Conservation (phyloP, 306 rosid species). For the Prunus mongolica region DNA sequence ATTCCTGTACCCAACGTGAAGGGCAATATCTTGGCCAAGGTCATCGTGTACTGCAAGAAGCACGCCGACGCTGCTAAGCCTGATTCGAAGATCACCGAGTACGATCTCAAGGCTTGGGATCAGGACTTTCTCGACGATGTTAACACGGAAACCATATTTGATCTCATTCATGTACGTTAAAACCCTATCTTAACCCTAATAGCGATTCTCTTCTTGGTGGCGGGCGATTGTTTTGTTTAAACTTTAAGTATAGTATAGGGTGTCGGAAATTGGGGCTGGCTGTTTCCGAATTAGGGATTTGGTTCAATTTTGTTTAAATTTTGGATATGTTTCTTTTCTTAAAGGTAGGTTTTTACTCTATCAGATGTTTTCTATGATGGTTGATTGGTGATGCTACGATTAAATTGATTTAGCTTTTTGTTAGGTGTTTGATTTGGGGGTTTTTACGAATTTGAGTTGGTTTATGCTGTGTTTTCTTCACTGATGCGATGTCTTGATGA, state of each 20-base stretch:
- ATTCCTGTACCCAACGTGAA: slow-evolving; percentile 76
- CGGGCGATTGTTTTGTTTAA: neutral
- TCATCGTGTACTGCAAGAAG: slow-evolving; percentile 69
- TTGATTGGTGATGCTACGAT: neutral
- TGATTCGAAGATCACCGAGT: slow-evolving; percentile 47
- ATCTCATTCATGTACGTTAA: slow-evolving; percentile 57
- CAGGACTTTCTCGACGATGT: slow-evolving; percentile 54
- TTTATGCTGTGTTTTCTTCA: neutral
- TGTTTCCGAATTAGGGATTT: neutral
- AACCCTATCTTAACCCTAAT: too few species aligned
- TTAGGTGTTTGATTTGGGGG: neutral
- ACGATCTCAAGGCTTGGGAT: slow-evolving; percentile 63
- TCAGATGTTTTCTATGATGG: neutral
- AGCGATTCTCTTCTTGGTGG: too few species aligned
- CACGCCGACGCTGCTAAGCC: slow-evolving; percentile 47
- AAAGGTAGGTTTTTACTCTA: neutral
- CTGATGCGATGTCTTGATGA: neutral
- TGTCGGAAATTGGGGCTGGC: neutral
- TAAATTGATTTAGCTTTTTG: neutral
- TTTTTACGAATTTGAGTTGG: neutral
- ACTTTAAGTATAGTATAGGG: neutral
- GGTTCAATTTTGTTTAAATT: neutral
- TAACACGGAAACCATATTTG: slow-evolving; percentile 69
- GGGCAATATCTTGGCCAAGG: slow-evolving; percentile 72
- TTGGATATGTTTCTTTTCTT: neutral